Evolutionary conservation across 2,329 filamentous ascomycete genomes (phyloP).

Genomic region (Ophiognomonia clavigignenti-juglandacearum): DNA sequence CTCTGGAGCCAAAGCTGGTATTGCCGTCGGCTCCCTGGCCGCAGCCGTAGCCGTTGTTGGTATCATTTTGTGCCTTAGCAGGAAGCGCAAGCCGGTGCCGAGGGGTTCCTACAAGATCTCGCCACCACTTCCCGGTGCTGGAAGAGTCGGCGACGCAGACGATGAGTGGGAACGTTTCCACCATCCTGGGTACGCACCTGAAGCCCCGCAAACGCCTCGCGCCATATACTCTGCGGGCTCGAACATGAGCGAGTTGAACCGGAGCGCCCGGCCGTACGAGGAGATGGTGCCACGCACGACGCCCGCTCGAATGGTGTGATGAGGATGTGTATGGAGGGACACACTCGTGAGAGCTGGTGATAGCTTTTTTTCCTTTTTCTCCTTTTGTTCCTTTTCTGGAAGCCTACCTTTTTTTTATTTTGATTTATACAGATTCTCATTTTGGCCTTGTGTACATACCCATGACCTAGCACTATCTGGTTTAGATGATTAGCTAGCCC

Average conservation of each 20-base stretch:
- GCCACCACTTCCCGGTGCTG: constrained; percentile 43
- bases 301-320: constrained; percentile 34
- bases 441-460: constrained; percentile 2
- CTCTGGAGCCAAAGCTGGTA: constrained; percentile 41
- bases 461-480: constrained; percentile 6
- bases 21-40: constrained; percentile 42
- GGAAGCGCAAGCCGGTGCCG: constrained; percentile 22
- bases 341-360: constrained; percentile 1
- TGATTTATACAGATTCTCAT: not conserved
- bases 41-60: constrained; percentile 34
- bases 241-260: constrained; percentile 39
- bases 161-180: constrained; percentile 21
- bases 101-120: constrained; percentile 39
- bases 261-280: constrained; percentile 50
- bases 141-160: constrained; percentile 30
- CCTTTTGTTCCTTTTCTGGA: not conserved
- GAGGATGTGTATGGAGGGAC: constrained; percentile 1
- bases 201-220: not conserved
- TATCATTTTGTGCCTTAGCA: constrained; percentile 34
- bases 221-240: constrained; percentile 7
- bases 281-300: constrained; percentile 50
- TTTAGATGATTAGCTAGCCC: constrained; percentile 3
- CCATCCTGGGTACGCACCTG: constrained; percentile 29
- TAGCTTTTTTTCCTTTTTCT: not conserved
- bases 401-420: constrained; percentile 14